These are phyloP conservation scores for Corynascus novoguineensis DNA, from an alignment of 495 filamentous ascomycete species.

Conservation along the genomic window DNA sequence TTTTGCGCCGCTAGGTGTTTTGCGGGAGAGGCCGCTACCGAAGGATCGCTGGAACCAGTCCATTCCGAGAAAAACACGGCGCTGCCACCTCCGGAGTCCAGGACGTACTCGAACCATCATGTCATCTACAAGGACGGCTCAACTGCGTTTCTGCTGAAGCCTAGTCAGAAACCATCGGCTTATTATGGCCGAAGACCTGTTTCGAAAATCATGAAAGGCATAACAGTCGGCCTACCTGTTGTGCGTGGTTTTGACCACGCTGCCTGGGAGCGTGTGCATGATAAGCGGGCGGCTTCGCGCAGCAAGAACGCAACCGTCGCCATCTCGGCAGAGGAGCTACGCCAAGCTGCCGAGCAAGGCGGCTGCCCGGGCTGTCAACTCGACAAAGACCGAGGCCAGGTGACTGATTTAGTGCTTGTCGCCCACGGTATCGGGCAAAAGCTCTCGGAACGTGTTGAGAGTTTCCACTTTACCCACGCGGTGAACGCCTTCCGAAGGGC, in stretches of 20 bases:
- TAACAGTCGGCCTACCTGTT: slow-evolving; percentile 76
- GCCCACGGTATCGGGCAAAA: slow-evolving; percentile 97
- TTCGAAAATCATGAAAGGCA: slow-evolving; percentile 76
- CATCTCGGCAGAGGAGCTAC: slow-evolving; percentile 12
- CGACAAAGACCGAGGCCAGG: slow-evolving; percentile 59
- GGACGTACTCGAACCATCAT: slow-evolving; percentile 60
- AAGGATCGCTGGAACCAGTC: slow-evolving; percentile 42
- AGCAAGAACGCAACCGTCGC: slow-evolving; percentile 38
- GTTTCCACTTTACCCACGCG: slow-evolving; percentile 92
- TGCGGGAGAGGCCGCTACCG: slow-evolving; percentile 49
- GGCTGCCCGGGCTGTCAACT: slow-evolving; percentile 48
- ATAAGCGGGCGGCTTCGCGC: slow-evolving; percentile 33
- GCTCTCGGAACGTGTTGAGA: slow-evolving; percentile 90
- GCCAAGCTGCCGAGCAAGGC: slow-evolving; percentile 28
- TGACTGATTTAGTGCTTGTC: slow-evolving; percentile 83
- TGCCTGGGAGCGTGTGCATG: slow-evolving; percentile 69
- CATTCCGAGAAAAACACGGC: slow-evolving; percentile 35
- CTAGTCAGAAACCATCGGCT: slow-evolving; percentile 70
- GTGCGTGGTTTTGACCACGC: slow-evolving; percentile 78
- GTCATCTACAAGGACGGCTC: slow-evolving; percentile 74
- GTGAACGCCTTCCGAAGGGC: slow-evolving; percentile 86
- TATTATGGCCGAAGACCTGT: slow-evolving; percentile 75
- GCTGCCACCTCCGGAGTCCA: slow-evolving; percentile 26
- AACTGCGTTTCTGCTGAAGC: slow-evolving; percentile 73
- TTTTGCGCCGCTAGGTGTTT: slow-evolving; percentile 52